These are phyloP conservation scores for Phaeomoniella chlamydospora DNA, from an alignment of 2,329 filamentous ascomycete genomes.

Conservation along the genomic window DNA sequence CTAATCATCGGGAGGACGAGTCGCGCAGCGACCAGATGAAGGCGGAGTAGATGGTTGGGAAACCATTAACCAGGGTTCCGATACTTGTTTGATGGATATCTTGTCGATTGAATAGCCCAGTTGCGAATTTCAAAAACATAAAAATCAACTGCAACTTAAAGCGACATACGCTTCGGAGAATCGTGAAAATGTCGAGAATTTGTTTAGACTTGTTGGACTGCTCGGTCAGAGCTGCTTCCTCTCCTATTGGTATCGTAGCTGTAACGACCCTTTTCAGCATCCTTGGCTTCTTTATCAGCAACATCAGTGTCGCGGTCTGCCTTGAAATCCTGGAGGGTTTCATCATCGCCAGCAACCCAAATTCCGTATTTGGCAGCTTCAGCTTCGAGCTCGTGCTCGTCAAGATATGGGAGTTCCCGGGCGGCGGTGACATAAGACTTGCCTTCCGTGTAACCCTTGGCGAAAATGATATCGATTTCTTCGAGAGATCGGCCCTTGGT, in stretches of 20 bases:
- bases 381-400: background rate
- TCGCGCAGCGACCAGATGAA: too few relatives aligned
- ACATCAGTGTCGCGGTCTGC: background rate
- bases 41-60: too few relatives aligned
- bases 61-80: too few relatives aligned
- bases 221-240: background rate
- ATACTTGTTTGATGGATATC: too few relatives aligned
- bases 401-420: background rate
- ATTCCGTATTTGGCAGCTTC: background rate
- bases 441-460: constrained; percentile 7
- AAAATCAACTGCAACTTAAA: too few relatives aligned
- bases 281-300: background rate
- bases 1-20: too few relatives aligned
- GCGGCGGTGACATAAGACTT: background rate
- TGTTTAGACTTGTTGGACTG: too few relatives aligned
- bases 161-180: too few relatives aligned
- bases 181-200: too few relatives aligned
- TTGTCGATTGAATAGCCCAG: too few relatives aligned
- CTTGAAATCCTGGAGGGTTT: background rate
- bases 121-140: too few relatives aligned
- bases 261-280: background rate
- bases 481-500: constrained; percentile 22
- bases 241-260: background rate
- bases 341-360: background rate
- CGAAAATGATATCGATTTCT: constrained; percentile 24